A percentile compares a stretch with the other conserved stretches of the same genome.
Conservation (phyloP, 345 rosid species). For the Corchorus capsularis region DNA sequence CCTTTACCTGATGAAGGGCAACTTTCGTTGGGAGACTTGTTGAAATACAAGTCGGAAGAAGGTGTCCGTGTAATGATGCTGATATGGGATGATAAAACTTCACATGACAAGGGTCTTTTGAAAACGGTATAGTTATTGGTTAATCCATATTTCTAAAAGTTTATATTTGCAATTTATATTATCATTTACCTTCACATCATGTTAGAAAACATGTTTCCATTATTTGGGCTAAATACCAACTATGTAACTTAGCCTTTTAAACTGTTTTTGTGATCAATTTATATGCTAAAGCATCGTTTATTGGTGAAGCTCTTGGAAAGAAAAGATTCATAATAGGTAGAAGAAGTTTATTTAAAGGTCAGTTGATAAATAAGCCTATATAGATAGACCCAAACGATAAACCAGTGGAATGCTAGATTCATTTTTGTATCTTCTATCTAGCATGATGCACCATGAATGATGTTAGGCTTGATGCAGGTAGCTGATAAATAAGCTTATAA, state of each 20-base stretch:
- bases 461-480: no score
- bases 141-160: neutral
- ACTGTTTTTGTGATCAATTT: neutral
- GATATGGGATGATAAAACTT: constrained; percentile 79
- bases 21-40: constrained; percentile 60
- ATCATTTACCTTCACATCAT: neutral
- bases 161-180: neutral
- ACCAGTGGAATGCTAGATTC: neutral
- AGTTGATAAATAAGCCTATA: neutral
- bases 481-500: neutral
- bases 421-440: no score
- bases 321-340: no score
- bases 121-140: constrained; percentile 46
- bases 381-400: neutral
- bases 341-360: neutral
- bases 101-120: constrained; percentile 58
- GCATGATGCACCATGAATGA: no score
- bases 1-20: constrained; percentile 57
- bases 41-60: constrained; percentile 70
- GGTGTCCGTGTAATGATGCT: constrained; percentile 66
- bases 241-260: neutral
- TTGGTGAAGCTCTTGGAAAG: neutral
- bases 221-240: neutral
- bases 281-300: neutral
- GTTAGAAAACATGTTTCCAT: neutral